These are phyloP conservation scores for Pouteria campechiana DNA, from an alignment of 179 eudicot species.

Conservation along the genomic window DNA sequence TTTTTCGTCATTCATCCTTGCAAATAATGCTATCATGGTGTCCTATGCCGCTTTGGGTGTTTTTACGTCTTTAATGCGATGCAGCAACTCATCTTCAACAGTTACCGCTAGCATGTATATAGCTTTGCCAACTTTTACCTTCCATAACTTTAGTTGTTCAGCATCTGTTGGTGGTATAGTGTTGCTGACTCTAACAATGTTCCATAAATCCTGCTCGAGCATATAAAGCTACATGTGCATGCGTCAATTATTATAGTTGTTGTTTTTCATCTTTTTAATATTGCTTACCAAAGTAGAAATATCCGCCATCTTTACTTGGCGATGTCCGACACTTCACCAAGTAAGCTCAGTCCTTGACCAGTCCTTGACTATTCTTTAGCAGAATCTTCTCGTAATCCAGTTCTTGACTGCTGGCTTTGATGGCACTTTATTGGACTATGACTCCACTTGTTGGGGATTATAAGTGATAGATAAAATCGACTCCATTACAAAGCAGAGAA, in stretches of 20 bases:
- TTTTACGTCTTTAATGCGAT: constrained; percentile 1
- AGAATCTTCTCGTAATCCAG: too few species aligned
- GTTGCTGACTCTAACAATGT: constrained; percentile 9
- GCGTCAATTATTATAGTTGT: constrained; percentile 13
- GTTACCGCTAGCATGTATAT: constrained; percentile 5
- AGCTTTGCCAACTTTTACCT: constrained; percentile 11
- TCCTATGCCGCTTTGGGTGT: constrained; percentile 14
- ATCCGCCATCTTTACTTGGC: too few species aligned
- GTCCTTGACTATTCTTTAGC: too few species aligned
- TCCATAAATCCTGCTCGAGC: constrained; percentile 23
- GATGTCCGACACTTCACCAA: too few species aligned
- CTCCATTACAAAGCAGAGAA: too few species aligned
- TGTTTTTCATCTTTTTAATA: constrained; percentile 14
- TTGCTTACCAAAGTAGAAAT: too few species aligned
- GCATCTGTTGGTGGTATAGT: neutral
- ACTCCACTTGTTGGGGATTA: too few species aligned
- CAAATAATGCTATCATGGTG: neutral
- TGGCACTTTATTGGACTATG: too few species aligned
- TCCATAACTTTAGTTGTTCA: constrained; percentile 5
- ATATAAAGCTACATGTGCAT: constrained; percentile 11
- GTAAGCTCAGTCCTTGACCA: too few species aligned
- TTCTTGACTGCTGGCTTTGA: too few species aligned
- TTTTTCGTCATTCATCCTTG: constrained; percentile 2
- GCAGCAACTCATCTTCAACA: constrained; percentile 1
- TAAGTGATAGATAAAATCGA: too few species aligned